Conservation (phyloP, 768 basidiomycete genomes). For the Suillus hirtellus region DNA sequence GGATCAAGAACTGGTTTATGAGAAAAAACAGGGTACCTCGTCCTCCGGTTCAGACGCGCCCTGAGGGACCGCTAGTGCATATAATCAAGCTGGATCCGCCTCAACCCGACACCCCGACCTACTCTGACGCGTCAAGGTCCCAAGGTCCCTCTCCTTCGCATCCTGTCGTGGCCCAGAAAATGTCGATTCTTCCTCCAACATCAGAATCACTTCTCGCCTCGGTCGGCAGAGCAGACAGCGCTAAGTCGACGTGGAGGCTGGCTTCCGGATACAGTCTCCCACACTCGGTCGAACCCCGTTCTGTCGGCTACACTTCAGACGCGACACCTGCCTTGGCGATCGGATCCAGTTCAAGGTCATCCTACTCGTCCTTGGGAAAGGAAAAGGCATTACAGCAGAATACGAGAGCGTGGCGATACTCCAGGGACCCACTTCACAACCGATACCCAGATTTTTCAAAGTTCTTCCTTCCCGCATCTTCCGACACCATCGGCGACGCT, state of each 20-base stretch:
- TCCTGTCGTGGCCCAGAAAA: not conserved
- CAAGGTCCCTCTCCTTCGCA: not conserved
- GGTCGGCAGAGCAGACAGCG: too few species aligned
- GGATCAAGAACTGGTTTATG: slow-evolving; percentile 32
- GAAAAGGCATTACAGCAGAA: not conserved
- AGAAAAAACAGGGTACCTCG: slow-evolving; percentile 26
- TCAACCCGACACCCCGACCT: not conserved
- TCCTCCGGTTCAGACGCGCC: not conserved
- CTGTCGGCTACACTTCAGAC: not conserved
- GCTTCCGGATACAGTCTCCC: not conserved
- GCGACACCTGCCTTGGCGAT: not conserved
- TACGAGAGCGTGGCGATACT: slow-evolving; percentile 18
- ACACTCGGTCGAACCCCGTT: not conserved
- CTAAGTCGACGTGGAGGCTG: not conserved
- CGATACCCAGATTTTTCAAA: slow-evolving; percentile 36
- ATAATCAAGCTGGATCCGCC: not conserved
- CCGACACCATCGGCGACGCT: not conserved
- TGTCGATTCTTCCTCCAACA: too few species aligned
- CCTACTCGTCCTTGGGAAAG: not conserved
- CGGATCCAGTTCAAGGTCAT: not conserved
- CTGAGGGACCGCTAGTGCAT: not conserved
- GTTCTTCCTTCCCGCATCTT: slow-evolving; percentile 25
- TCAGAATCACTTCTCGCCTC: not conserved
- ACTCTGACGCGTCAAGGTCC: not conserved
- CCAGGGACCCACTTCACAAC: slow-evolving; percentile 32